Base-by-base conservation (phyloP, 192 early-diverging fungal species). In the Diversispora epigaea region DNA sequence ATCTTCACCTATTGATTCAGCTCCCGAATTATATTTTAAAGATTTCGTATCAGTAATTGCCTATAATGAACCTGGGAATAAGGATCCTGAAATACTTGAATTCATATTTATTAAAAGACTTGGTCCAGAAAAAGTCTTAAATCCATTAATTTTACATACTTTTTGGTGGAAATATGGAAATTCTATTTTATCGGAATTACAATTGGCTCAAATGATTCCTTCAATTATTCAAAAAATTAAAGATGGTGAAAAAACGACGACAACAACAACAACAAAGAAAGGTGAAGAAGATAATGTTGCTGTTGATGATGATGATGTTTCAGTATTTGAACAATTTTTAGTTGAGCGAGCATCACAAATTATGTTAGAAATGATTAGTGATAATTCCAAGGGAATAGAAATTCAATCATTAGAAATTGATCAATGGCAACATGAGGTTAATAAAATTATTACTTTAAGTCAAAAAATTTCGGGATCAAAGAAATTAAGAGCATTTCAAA, bases 81-180 rank as follows among this genome's bases (percentile, higher is more conserved):
- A 12, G 11, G 11, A 71, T 25, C 47, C 40, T n/a, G 56, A 32
- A 43, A 32, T 77, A 4, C 40, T 77, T 6, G 73, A 77, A n/a
- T 25, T 56, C 9, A 41, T 77, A 22, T 61, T 77, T 60, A 11
- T 46, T 7, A 39, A 70, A 5, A 77, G 49, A 10, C 19, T 77
- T 6, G 56, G n/a, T 45, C 0, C 40, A 25, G 56, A 71, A 8
- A 66, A 58, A 40, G 43, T 77, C 1, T 71, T 61, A 8, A 70
- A 77, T 50, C 76, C 76, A 17, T 58, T 77, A 12, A 25, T 7
- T 39, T 40, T 71, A 6, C 76, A 77, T 39, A 46, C 50, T 17
- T 57, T 43, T 58, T 77, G 67, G 67, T 77, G 76, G 76, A 77
- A 41, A 57, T 4, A 77, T 39, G 40, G n/a, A n/a, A 39, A 39